Base-by-base conservation (phyloP, 768 basidiomycete species). In the Sutorius australiensis region DNA sequence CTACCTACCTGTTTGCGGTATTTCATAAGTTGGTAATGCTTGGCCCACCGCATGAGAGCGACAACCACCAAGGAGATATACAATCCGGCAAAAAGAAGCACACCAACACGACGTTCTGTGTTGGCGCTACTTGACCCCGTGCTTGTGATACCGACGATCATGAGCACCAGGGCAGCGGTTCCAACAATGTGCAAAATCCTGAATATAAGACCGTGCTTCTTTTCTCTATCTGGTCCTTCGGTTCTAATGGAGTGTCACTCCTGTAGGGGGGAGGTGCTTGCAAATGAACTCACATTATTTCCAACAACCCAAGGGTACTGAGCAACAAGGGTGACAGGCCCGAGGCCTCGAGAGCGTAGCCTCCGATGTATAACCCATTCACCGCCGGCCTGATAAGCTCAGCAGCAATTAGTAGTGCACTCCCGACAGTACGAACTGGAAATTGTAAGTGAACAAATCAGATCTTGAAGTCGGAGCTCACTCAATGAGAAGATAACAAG, bases 401-500 rank as follows among this genome's bases (percentile, higher is more conserved):
- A 27, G 74, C 80, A 21, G 83, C 80, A 44, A 88, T 71, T 14
- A 81, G 69, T 27, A 87, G 66, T 16, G 79, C 77, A 28, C 80
- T 82, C 13, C 79, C 80, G 8, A 82, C 70, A 38, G 86, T 72
- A 38, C 86, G 79, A 41, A 77, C 87, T 87, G 46, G 48, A 31
- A 40, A 51, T 50, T 28, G 27, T 53, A 39, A 55, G 54, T 45
- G 40, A 46, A 47, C 17, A 9, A 36, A 47, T n/a, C 27, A 30
- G 7, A 33, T 46, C 24, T 34, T 8, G 32, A 24, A 3, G 2
- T 33, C 11, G 38, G 12, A 31, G 72, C 81, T 63, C 55, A 84
- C 85, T 67, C 40, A 78, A 55, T 11, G 83, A 76, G 55, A 88
- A 85, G 12, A 84, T 67, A 41, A 80, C 73, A n/a, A 87, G 73